Evolutionary conservation across 805 yeast genomes (phyloP), one percentile per base, ranked within the genome.

Genomic region (Wickerhamomyces chambardii): DNA sequence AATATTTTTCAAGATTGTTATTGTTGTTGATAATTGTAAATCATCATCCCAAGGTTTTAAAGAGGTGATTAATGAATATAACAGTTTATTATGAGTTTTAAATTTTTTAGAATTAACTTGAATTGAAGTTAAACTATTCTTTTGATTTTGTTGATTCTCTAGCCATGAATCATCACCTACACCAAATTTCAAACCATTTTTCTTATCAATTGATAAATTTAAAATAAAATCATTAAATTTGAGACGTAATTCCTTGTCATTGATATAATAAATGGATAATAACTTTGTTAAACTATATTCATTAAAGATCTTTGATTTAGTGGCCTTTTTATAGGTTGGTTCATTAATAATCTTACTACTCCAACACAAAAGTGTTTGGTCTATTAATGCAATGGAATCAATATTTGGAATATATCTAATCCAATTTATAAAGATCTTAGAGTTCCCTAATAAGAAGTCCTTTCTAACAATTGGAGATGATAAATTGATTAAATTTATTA

Each of bases 1-100:
- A 29, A 74, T 64, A 26, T 61, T 50, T 4, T 56, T 40, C 28
- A 90, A 59, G 15, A 83, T 67, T 11, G 56, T 50, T 7, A 75
- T 47, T 0, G 68, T 69, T 15, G 82, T 63, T 12, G 69, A 68
- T 37, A 78, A 59, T 46, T 86, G 95, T 19, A 59, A 39, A 15
- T 68, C 70, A 41, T 83, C 80, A 42, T 83, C 87, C 84, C 94
- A 78, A 1, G 96, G 95, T 46, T 82, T 84, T 47, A 89, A 63
- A 22, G 66, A 61, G 7, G 75, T 75, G 17, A 87, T 51, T 5
- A 84, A 56, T 3, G 78, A 69, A 46, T 75, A 78, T 4, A 85
- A 56, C 21, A 81, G 60, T 50, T 78, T 79, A 55, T 90, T 87
- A 48, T 81, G 71, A 24, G 82, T 62, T 41, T 62, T 73, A 57